Evolutionary conservation across 2,329 filamentous ascomycete genomes (phyloP).

Genomic region (Diaporthe sp.): DNA sequence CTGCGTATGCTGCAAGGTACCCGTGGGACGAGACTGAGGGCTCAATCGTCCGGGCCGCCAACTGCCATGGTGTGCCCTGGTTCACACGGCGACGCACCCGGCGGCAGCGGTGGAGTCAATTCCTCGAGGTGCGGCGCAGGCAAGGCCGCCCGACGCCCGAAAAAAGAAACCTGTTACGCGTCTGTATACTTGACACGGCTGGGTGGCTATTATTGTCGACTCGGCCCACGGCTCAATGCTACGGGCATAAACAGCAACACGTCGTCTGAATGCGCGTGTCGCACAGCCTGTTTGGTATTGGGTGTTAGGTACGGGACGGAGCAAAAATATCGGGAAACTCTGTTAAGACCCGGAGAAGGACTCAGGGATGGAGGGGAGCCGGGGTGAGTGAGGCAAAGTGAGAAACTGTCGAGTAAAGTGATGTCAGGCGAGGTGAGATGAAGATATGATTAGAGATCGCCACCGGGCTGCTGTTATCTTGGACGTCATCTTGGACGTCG

Average conservation of each 20-base stretch:
- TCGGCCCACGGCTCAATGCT: constrained; percentile 3
- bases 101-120: constrained; percentile 20
- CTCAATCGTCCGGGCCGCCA: constrained; percentile 34
- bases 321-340: neutral
- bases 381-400: neutral
- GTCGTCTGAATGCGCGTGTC: constrained; percentile 20
- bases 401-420: neutral
- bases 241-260: constrained; percentile 5
- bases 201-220: constrained; percentile 19
- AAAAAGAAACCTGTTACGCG: constrained; percentile 26
- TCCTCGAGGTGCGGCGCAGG: neutral
- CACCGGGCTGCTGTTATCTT: constrained; percentile 21
- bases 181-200: constrained; percentile 27
- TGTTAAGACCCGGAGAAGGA: neutral
- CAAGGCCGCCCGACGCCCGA: neutral
- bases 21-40: constrained; percentile 4
- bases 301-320: neutral
- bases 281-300: neutral
- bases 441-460: constrained; percentile 7
- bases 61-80: constrained; percentile 26
- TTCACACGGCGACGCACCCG: constrained; percentile 13
- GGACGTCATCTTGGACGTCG: too few relatives aligned
- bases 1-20: constrained; percentile 15
- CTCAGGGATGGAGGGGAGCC: neutral
- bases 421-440: constrained; percentile 10